phyloP scores from a whole-genome alignment of 495 filamentous ascomycete species.

The Aspergillus cavernicola region DNA sequence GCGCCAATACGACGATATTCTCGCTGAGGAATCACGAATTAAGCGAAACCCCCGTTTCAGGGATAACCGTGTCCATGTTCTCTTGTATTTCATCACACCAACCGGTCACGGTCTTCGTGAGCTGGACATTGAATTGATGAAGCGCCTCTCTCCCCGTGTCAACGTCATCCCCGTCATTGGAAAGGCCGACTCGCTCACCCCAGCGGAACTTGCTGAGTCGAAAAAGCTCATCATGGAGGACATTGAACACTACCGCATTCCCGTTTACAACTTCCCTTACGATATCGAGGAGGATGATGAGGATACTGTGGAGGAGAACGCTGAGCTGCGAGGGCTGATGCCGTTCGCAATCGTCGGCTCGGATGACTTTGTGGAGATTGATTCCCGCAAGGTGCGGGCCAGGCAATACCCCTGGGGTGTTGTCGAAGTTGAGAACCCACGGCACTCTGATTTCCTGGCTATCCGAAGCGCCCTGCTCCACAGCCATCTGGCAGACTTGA shows the following conservation, averaged over 20 bases:
- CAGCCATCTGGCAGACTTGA: slow-evolving; percentile 94
- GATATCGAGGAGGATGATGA: slow-evolving; percentile 99
- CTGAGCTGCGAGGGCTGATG: slow-evolving; percentile 94
- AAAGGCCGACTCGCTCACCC: slow-evolving; percentile 95
- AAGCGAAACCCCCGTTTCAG: slow-evolving; percentile 99
- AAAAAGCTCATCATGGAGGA: slow-evolving; percentile 99
- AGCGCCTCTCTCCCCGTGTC: slow-evolving; percentile 93
- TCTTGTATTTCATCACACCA: slow-evolving; percentile 98
- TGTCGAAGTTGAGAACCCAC: slow-evolving; percentile 97
- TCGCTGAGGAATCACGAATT: slow-evolving; percentile 98
- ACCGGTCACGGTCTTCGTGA: slow-evolving; percentile 98
- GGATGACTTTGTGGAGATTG: slow-evolving; percentile 91
- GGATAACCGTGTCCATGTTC: slow-evolving; percentile 95
- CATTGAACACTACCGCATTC: slow-evolving; percentile 99
- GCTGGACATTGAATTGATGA: slow-evolving; percentile 99
- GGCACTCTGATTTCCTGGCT: slow-evolving; percentile 96
- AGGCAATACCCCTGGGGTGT: slow-evolving; percentile 99
- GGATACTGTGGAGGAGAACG: slow-evolving; percentile 98
- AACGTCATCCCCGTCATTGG: slow-evolving; percentile 99
- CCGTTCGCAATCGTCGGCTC: slow-evolving; percentile 98
- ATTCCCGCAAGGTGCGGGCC: slow-evolving; percentile 84
- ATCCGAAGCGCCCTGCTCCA: slow-evolving; percentile 95
- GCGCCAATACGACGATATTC: slow-evolving; percentile 98
- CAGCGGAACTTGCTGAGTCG: slow-evolving; percentile 92
- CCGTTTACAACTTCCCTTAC: slow-evolving; percentile 99